Base-by-base conservation (phyloP, 192 early-diverging fungal genomes). In the Backusella parvicylindrica region DNA sequence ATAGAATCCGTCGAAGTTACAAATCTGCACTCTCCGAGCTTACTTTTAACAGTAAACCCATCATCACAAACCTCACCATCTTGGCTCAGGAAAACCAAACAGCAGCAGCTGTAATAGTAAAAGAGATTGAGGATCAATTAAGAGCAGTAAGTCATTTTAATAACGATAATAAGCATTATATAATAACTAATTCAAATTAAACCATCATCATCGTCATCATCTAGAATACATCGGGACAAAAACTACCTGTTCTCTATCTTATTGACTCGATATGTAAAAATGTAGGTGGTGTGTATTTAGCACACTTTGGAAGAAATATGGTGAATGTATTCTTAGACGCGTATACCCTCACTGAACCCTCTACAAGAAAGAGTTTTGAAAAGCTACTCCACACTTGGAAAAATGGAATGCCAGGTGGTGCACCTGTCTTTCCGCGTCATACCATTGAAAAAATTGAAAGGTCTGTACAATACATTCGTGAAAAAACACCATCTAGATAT, bases 211-310 rank as follows among this genome's bases (percentile, higher is more conserved):
- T 28, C 4, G 11, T 63, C 41, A 43, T 70, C 11, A 33, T 28
- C 11, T 85, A 96, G 94, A 90, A 87, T 28, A 84, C 86, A 8
- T 85, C 91, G 12, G 85, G 79, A 16, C 89, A 92, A 77, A 97
- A 97, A 82, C 86, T 99, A 12, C 96, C 96, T 11, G 85, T 92
- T 0, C 82, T 99, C 18, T 99, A 96, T 80, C 84, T 99, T 41
- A 86, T 99, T 33, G 97, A 99, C 84, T 99, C 97, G 18, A 99
- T 99, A 23, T 89, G 91, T 78, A 99, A 99, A 82, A 97, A 97
- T 81, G 93, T 96, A 47, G 95, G 96, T 26, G 89, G 85, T 15
- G 84, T 84, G 26, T 99, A 96, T 83, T 71, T 93, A 3, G 75
- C 80, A 18, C 79, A 91, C 23, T 95, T 99, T 84, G 82, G 87